These are phyloP conservation scores for Lentinula guzmanii DNA, from an alignment of 768 basidiomycete species.

Conservation along the genomic window DNA sequence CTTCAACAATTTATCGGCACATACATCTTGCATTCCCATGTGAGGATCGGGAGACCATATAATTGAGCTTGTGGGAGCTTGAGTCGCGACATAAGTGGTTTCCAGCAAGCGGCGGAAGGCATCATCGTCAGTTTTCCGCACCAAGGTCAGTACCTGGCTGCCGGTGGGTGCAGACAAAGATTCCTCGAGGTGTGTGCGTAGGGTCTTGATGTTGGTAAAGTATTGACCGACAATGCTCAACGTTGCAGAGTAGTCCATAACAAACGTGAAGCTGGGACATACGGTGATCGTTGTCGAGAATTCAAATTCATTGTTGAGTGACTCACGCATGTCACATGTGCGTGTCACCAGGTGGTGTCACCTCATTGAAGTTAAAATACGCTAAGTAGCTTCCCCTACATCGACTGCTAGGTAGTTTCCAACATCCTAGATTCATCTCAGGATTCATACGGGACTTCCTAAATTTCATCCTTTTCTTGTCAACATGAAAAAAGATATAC, in stretches of 20 bases:
- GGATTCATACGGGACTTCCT: not conserved
- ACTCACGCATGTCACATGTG: not conserved
- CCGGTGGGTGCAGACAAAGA: slow-evolving; percentile 21
- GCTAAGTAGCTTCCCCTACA: too few relatives aligned
- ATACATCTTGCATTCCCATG: slow-evolving; percentile 6
- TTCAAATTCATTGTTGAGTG: not conserved
- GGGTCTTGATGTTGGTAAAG: slow-evolving; percentile 32
- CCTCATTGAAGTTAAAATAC: too few relatives aligned
- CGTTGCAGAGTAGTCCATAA: slow-evolving; percentile 14
- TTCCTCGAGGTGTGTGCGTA: slow-evolving; percentile 32
- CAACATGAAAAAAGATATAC: not conserved
- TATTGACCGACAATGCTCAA: slow-evolving; percentile 34
- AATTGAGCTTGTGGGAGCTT: slow-evolving; percentile 10
- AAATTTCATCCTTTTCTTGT: not conserved
- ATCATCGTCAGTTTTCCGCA: not conserved
- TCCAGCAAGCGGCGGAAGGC: slow-evolving; percentile 29
- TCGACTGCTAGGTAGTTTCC: not conserved
- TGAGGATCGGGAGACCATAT: slow-evolving; percentile 14
- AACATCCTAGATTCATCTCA: not conserved
- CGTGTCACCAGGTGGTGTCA: not conserved
- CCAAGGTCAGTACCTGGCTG: not conserved
- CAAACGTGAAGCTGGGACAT: too few relatives aligned
- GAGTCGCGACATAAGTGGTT: slow-evolving; percentile 40
- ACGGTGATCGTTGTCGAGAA: not conserved
- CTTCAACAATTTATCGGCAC: not conserved